phyloP scores from a whole-genome alignment of 2,329 filamentous ascomycete species.

The Penicillium sp. region DNA sequence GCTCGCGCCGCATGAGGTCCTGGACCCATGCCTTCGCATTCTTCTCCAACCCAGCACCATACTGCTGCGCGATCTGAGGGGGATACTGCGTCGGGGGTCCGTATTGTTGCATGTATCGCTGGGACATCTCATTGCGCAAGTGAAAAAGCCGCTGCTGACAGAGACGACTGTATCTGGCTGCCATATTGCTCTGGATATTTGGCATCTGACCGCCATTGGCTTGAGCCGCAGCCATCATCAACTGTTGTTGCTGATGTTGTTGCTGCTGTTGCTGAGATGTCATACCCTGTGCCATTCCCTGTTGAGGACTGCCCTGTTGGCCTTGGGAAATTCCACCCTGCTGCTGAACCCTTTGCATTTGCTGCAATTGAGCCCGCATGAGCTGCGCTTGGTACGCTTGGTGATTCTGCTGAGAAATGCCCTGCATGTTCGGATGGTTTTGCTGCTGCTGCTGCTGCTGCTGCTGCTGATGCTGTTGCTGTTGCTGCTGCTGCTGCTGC shows the following conservation, averaged over 20 bases:
- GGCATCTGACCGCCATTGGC: constrained; percentile 38
- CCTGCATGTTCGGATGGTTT: constrained; percentile 20
- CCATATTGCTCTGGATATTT: constrained; percentile 31
- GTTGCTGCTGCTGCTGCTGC: constrained; percentile 38
- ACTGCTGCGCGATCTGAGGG: constrained; percentile 39
- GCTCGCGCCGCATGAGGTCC: constrained; percentile 40
- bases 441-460: constrained; percentile 28
- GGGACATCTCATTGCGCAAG: constrained; percentile 39
- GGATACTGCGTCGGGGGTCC: constrained; percentile 41
- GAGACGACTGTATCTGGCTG: constrained; percentile 37
- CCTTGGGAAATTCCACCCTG: constrained; percentile 18
- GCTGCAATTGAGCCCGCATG: constrained; percentile 39
- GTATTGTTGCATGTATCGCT: constrained; percentile 39
- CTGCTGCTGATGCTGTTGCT: constrained; percentile 33
- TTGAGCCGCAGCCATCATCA: constrained; percentile 41
- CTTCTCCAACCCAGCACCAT: constrained; percentile 37
- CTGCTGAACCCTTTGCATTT: constrained; percentile 41
- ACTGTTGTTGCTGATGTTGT: constrained; percentile 34
- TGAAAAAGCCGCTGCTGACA: constrained; percentile 38
- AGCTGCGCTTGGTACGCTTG: constrained; percentile 41
- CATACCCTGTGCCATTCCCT: background rate
- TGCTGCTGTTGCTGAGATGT: constrained; percentile 7
- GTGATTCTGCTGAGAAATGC: constrained; percentile 26
- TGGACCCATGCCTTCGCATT: constrained; percentile 38
- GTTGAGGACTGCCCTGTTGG: constrained; percentile 28